Conservation (phyloP, 139 green algal genomes). For the Ettlia oleoabundans region DNA sequence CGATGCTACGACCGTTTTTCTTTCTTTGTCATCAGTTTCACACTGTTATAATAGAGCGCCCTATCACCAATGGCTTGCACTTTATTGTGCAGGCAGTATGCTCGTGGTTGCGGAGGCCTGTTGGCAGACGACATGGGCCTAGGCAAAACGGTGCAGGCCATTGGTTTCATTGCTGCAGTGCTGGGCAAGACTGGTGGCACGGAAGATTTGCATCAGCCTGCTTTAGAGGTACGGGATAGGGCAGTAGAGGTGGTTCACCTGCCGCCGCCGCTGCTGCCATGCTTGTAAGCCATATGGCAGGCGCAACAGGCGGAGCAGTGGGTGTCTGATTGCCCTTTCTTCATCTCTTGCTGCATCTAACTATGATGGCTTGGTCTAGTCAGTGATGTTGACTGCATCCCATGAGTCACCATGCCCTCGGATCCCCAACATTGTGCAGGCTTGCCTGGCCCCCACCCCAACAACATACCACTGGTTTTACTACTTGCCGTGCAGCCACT, state of each 20-base stretch:
- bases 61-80: no score
- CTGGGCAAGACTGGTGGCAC: slow-evolving; percentile 58
- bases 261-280: not conserved
- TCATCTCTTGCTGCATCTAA: no score
- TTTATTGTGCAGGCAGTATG: slow-evolving; percentile 46
- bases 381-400: no score
- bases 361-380: no score
- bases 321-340: no score
- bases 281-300: no score
- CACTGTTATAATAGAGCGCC: no score
- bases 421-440: no score
- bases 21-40: no score
- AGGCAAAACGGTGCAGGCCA: slow-evolving; percentile 81
- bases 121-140: slow-evolving; percentile 79
- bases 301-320: no score
- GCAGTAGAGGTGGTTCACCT: not conserved
- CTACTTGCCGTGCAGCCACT: not conserved
- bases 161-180: slow-evolving; percentile 72
- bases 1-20: no score
- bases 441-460: not conserved
- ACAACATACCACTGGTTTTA: not conserved
- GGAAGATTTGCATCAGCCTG: slow-evolving; percentile 1
- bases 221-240: not conserved
- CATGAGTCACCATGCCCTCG: no score
- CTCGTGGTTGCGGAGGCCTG: slow-evolving; percentile 50